phyloP scores from a whole-genome alignment of 768 basidiomycete genomes.

The Suillus americanus region DNA sequence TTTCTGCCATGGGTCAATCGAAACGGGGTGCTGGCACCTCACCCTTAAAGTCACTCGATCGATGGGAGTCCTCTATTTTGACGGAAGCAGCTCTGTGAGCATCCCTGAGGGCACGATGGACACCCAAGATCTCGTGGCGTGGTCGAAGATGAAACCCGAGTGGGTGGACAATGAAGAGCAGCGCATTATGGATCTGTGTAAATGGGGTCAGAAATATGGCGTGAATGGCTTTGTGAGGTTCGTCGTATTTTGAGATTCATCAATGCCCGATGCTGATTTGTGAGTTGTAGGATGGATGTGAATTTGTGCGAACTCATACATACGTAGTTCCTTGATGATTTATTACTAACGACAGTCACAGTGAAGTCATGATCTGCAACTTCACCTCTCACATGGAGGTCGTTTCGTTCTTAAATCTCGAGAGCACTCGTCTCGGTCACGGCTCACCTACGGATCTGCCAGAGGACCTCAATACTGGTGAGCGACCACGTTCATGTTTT shows the following conservation, averaged over 20 bases:
- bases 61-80: constrained; percentile 34
- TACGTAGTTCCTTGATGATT: not conserved
- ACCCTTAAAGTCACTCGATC: constrained; percentile 27
- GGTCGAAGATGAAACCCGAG: constrained; percentile 26
- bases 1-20: constrained; percentile 26
- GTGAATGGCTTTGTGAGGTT: constrained; percentile 37
- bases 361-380: constrained; percentile 50
- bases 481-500: constrained; percentile 1
- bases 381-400: constrained; percentile 39
- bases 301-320: constrained; percentile 39
- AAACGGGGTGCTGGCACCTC: constrained; percentile 28
- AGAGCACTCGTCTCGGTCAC: not conserved
- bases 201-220: constrained; percentile 31
- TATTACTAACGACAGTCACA: constrained; percentile 14
- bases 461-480: not conserved
- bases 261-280: not conserved
- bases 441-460: not conserved
- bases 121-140: constrained; percentile 36
- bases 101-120: constrained; percentile 32
- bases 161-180: constrained; percentile 19
- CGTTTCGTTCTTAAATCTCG: constrained; percentile 39
- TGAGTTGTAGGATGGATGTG: constrained; percentile 43
- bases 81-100: constrained; percentile 30
- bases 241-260: not conserved
- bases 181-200: constrained; percentile 31